These are phyloP conservation scores for Podaxis sp. DNA, from an alignment of 768 basidiomycete genomes.

Conservation along the genomic window DNA sequence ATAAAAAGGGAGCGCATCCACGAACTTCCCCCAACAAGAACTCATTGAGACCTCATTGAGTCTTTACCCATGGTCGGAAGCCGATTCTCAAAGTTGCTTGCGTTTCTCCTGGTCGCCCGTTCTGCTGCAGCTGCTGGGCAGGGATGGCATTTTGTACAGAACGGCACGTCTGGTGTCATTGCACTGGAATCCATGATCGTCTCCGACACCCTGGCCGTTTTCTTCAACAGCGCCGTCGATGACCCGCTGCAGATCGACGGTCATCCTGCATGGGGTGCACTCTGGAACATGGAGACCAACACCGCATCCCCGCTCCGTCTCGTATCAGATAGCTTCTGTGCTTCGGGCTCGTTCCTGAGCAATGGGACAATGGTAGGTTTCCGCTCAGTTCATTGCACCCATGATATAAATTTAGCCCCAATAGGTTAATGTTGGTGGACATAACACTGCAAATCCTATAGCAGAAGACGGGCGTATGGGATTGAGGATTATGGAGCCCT, in stretches of 20 bases:
- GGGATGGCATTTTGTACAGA: conserved; percentile 29
- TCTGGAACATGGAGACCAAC: conserved; percentile 43
- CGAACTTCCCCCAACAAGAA: background rate
- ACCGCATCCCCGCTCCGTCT: conserved; percentile 34
- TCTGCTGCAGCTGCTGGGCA: conserved; percentile 14
- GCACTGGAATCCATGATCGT: conserved; percentile 30
- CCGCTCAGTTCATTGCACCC: background rate
- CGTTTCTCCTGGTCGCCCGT: background rate
- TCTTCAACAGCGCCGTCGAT: conserved; percentile 30
- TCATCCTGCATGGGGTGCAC: conserved; percentile 45
- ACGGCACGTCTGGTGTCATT: conserved; percentile 28
- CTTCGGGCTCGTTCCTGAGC: conserved; percentile 38
- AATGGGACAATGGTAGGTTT: conserved; percentile 39
- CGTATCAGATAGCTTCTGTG: conserved; percentile 41
- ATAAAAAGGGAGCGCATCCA: background rate
- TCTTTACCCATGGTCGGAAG: conserved; percentile 1
- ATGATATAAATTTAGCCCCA: background rate
- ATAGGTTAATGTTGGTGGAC: conserved; percentile 32
- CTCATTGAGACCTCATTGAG: background rate
- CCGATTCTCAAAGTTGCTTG: background rate
- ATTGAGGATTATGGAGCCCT: conserved; percentile 39
- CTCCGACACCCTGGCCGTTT: conserved; percentile 30
- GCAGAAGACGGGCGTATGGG: conserved; percentile 35
- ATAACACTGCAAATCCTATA: conserved; percentile 26
- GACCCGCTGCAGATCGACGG: conserved; percentile 42